Base-by-base conservation (phyloP, 2,329 filamentous ascomycete species). In the Calonectria pteridis region DNA sequence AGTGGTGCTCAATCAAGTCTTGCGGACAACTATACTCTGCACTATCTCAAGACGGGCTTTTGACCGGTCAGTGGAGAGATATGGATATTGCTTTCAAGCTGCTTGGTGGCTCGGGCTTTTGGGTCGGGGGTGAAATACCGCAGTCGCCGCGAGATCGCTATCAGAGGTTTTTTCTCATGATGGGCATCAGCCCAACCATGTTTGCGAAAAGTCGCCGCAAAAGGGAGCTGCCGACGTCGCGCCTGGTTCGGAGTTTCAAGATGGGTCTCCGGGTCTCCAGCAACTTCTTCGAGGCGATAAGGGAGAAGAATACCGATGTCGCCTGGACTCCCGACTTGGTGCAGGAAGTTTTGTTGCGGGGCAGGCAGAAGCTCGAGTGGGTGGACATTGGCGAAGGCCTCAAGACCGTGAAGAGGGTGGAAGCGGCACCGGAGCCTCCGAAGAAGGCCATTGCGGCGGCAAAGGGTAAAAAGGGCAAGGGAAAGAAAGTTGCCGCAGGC, bases 21-120 rank as follows among this genome's bases (percentile, higher is more conserved):
- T 75, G 82, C 0, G 75, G 73, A 1, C 87, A 89, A 55, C 75
- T 89, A 1, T 88, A 88, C 78, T 84, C 86, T 59, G 86, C 87
- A 1, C 59, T 85, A 1, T 55, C 58, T 2, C 68, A 80, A 18
- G 82, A 86, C 64, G 78, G 79, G 4, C 65, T 84, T 1, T 31
- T 84, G 1, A 7, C 46, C 0, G 4, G 66, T 1, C 7, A 14
- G 2, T 88, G 87, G 87, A 55, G 64, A 1, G 87, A 88, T 73
- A 85, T 89, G 83, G 83, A 86, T 2, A 11, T 84, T 5, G 49
- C 82, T 1, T 67, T 80, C 0, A 29, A 29, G 1, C n/a, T 83
- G 1, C 80, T 87, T 14, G 81, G 81, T 5, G 35, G 74, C 0
- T 73, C 81, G 0, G 81, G 71, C 33, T 82, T 88, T 69, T 88